These are phyloP conservation scores for Sporormia fimetaria DNA, from an alignment of 495 filamentous ascomycete species.

Conservation along the genomic window DNA sequence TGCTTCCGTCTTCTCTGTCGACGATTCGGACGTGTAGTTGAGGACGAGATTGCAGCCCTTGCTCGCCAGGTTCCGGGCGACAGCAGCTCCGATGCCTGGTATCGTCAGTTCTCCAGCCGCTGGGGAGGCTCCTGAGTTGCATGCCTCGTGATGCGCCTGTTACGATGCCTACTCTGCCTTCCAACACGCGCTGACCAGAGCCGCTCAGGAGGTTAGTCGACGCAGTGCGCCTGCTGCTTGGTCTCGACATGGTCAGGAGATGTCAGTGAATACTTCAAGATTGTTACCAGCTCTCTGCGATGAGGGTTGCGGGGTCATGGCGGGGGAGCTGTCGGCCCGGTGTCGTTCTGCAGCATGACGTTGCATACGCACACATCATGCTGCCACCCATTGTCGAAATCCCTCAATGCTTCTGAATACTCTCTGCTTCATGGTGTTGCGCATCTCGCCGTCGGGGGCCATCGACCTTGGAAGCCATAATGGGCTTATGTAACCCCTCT, in stretches of 20 bases:
- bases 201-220: conserved; percentile 24
- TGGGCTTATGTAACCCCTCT: too few relatives aligned
- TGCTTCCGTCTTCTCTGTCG: conserved; percentile 31
- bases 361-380: too few relatives aligned
- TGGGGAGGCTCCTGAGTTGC: neutral
- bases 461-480: too few relatives aligned
- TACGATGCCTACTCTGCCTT: conserved; percentile 32
- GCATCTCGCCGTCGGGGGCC: too few relatives aligned
- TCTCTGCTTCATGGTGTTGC: too few relatives aligned
- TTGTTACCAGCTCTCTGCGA: conserved; percentile 1
- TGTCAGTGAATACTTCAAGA: neutral
- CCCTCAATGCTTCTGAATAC: too few relatives aligned
- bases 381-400: too few relatives aligned
- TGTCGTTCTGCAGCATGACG: conserved; percentile 14
- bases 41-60: conserved; percentile 39
- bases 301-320: neutral
- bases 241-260: conserved; percentile 29
- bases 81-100: conserved; percentile 76
- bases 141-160: conserved; percentile 33
- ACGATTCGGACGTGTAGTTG: conserved; percentile 35
- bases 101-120: neutral
- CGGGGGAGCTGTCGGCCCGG: conserved; percentile 13
- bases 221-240: conserved; percentile 10
- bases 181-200: conserved; percentile 17
- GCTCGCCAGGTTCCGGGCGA: conserved; percentile 50